Percentiles rank a stretch among this genome's conserved stretches.
Conservation (phyloP, 73 alveolate genomes). For the Tetrahymena thermophila region DNA sequence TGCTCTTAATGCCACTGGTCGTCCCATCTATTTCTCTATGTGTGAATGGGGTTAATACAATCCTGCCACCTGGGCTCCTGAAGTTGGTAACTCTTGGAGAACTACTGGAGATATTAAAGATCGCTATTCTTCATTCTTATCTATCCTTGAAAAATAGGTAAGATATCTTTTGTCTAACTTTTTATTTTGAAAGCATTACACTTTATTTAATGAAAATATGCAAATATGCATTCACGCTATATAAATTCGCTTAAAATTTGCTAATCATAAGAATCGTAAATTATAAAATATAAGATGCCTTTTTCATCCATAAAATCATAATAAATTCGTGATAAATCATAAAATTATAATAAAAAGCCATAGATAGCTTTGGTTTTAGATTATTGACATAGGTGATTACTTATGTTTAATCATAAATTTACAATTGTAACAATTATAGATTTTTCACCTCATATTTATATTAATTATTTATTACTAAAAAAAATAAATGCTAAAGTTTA, state of each 20-base stretch:
- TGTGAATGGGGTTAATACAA: slow-evolving; percentile 95
- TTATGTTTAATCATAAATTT: no score
- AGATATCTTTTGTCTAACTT: neutral
- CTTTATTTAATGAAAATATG: neutral
- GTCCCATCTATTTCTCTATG: slow-evolving; percentile 85
- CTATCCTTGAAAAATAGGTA: neutral
- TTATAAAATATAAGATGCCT: no score
- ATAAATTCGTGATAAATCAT: no score
- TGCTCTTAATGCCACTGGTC: slow-evolving; percentile 80
- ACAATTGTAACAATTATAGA: neutral
- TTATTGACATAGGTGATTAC: neutral
- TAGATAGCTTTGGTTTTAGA: neutral
- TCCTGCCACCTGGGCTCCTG: slow-evolving; percentile 75
- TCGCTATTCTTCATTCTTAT: slow-evolving; percentile 22
- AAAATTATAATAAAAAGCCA: no score
- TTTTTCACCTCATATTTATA: neutral
- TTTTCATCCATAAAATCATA: no score
- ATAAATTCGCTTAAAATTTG: no score
- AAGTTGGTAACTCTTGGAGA: slow-evolving; percentile 94
- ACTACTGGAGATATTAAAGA: slow-evolving; percentile 81
- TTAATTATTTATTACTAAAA: neutral
- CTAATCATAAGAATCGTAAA: no score
- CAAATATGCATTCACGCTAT: no score
- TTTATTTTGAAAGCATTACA: neutral
- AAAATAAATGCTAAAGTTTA: no score